Evolutionary conservation across 805 yeast genomes (phyloP).

Genomic region (Metahyphopichia silvanorum): DNA sequence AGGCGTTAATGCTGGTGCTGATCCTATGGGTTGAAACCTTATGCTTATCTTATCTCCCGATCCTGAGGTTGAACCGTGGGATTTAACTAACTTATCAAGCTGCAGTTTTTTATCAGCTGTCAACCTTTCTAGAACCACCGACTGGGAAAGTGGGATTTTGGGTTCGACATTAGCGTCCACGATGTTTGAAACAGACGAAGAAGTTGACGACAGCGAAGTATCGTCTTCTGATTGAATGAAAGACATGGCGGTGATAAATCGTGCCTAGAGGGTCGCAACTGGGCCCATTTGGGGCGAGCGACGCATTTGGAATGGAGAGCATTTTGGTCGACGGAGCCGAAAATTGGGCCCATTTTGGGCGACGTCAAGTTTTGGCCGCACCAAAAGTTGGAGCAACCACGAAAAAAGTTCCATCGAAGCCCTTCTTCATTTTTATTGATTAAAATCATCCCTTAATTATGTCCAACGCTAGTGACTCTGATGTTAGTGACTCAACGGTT

Average conservation of each 20-base stretch:
- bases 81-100: slow-evolving; percentile 6
- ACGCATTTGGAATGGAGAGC: too few relatives aligned
- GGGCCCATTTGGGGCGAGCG: too few relatives aligned
- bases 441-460: too few relatives aligned
- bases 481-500: slow-evolving; percentile 16
- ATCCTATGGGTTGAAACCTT: slow-evolving; percentile 60
- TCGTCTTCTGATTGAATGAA: slow-evolving; percentile 1
- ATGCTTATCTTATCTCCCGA: slow-evolving; percentile 38
- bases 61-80: too few relatives aligned
- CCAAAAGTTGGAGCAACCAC: too few relatives aligned
- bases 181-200: slow-evolving; percentile 4
- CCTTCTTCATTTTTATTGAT: too few relatives aligned
- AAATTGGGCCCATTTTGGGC: too few relatives aligned
- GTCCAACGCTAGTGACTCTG: too few relatives aligned
- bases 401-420: too few relatives aligned
- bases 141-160: slow-evolving; percentile 16
- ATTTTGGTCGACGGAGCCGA: too few relatives aligned
- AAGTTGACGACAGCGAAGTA: slow-evolving; percentile 6
- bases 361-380: too few relatives aligned
- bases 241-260: neutral
- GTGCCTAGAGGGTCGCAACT: too few relatives aligned
- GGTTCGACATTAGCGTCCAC: slow-evolving; percentile 8
- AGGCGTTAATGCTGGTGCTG: slow-evolving; percentile 50
- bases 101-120: slow-evolving; percentile 7
- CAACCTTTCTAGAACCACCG: slow-evolving; percentile 10